Conservation (phyloP, 768 basidiomycete species). For the Podaxis sp. region DNA sequence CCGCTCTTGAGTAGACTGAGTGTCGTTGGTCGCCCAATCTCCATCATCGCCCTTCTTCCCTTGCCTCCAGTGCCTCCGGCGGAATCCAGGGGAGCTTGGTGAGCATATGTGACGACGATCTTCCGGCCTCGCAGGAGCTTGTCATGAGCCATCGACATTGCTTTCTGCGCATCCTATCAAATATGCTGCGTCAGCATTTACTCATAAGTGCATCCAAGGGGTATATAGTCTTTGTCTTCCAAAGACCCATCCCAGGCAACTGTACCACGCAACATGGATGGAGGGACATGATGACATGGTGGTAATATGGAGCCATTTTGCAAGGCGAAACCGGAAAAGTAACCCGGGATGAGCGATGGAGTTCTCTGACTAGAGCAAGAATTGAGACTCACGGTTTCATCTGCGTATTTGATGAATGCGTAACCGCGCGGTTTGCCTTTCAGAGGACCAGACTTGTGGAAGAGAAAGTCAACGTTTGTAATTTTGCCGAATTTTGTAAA, state of each 20-base stretch:
- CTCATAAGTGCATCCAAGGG: neutral
- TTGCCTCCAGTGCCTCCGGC: constrained; percentile 20
- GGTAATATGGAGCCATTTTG: neutral
- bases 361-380: constrained; percentile 12
- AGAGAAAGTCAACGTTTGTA: constrained; percentile 89
- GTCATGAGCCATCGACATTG: constrained; percentile 67
- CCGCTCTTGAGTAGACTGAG: constrained; percentile 83
- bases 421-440: constrained; percentile 95
- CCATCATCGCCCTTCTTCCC: constrained; percentile 42
- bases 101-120: constrained; percentile 86
- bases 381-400: constrained; percentile 64
- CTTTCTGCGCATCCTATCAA: constrained; percentile 80
- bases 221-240: neutral
- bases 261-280: neutral
- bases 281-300: neutral
- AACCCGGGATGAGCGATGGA: constrained; percentile 9
- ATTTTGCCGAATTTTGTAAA: constrained; percentile 93
- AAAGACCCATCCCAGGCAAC: neutral
- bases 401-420: constrained; percentile 85
- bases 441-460: constrained; percentile 85
- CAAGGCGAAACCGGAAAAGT: constrained; percentile 19
- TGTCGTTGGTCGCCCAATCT: constrained; percentile 72
- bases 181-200: constrained; percentile 4
- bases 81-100: constrained; percentile 65
- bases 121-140: constrained; percentile 84